Conservation (phyloP, 2,329 filamentous ascomycete species). For the Aspergillus sp. region DNA sequence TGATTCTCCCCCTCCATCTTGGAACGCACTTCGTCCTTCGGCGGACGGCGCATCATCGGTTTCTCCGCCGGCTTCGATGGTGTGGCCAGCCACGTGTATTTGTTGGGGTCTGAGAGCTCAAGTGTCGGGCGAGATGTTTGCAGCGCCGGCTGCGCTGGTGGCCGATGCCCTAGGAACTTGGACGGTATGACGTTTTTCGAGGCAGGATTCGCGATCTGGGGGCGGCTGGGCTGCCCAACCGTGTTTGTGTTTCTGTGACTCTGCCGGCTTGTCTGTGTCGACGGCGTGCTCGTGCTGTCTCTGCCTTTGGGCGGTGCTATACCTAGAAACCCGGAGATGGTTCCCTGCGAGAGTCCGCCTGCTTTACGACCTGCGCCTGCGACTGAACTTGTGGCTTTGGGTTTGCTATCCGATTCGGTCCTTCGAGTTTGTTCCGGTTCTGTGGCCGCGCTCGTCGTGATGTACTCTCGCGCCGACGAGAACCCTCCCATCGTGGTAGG, state of each 20-base stretch:
- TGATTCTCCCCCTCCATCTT: slow-evolving; percentile 6
- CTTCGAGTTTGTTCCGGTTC: slow-evolving; percentile 5
- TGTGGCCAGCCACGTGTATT: slow-evolving; percentile 32
- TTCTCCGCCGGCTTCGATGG: slow-evolving; percentile 17
- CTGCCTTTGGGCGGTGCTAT: slow-evolving; percentile 15
- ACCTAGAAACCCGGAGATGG: slow-evolving; percentile 50
- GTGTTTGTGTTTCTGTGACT: background rate
- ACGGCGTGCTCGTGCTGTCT: slow-evolving; percentile 10
- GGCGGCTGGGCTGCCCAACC: slow-evolving; percentile 4
- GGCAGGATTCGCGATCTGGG: slow-evolving; percentile 1
- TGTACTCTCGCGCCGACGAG: slow-evolving; percentile 57
- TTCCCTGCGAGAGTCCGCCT: slow-evolving; percentile 45
- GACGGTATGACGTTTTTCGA: slow-evolving; percentile 13
- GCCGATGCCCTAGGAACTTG: slow-evolving; percentile 22
- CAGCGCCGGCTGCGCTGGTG: slow-evolving; percentile 23
- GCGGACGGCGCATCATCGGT: slow-evolving; percentile 8
- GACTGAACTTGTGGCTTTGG: slow-evolving; percentile 20
- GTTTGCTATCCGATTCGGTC: slow-evolving; percentile 17
- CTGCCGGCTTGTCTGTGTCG: slow-evolving; percentile 6
- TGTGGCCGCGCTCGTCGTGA: slow-evolving; percentile 26
- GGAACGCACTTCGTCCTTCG: slow-evolving; percentile 5
- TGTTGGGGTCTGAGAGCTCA: slow-evolving; percentile 23
- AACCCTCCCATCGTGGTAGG: slow-evolving; percentile 50
- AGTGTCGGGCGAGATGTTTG: slow-evolving; percentile 28
- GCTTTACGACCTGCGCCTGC: slow-evolving; percentile 28